Evolutionary conservation across 768 basidiomycete genomes (phyloP).

Genomic region (Coprinellus micaceus): DNA sequence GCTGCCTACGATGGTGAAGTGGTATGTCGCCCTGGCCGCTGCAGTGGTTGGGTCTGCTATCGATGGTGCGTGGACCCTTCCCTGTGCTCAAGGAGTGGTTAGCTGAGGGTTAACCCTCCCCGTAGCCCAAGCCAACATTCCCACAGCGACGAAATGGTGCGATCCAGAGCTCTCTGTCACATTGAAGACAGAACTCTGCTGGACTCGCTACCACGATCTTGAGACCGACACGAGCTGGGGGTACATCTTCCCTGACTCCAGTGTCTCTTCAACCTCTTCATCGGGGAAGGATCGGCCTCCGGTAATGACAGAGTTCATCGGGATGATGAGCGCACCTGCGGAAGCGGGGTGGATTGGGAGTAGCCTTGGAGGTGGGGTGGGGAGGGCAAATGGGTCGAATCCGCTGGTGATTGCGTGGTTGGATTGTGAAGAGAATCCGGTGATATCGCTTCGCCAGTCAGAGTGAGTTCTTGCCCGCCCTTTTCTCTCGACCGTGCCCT

Average conservation of each 20-base stretch:
- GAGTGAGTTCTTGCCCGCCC: neutral
- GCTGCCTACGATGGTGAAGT: neutral
- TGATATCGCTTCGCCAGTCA: slow-evolving; percentile 2
- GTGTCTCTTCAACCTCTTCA: neutral
- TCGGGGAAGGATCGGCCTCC: too few species aligned
- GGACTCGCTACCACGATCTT: neutral
- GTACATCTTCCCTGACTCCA: neutral
- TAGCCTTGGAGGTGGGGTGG: slow-evolving; percentile 6
- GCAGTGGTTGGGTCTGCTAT: neutral
- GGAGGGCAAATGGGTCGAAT: neutral
- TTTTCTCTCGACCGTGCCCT: neutral
- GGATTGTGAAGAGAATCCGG: neutral
- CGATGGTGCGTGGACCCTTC: neutral
- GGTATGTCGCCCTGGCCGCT: neutral
- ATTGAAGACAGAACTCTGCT: neutral
- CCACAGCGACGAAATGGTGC: neutral
- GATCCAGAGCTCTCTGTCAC: neutral
- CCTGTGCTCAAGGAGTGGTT: neutral
- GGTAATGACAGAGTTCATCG: slow-evolving; percentile 6
- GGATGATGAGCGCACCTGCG: slow-evolving; percentile 3
- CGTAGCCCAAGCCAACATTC: neutral
- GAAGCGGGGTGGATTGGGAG: slow-evolving; percentile 2
- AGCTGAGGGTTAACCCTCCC: too few species aligned
- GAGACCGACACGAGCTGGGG: slow-evolving; percentile 4
- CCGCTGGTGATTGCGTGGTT: slow-evolving; percentile 4